Percentiles rank a stretch among this genome's conserved stretches.
Evolutionary conservation across 1,139 yeast species (phyloP).

Genomic region (Yarrowia galli): DNA sequence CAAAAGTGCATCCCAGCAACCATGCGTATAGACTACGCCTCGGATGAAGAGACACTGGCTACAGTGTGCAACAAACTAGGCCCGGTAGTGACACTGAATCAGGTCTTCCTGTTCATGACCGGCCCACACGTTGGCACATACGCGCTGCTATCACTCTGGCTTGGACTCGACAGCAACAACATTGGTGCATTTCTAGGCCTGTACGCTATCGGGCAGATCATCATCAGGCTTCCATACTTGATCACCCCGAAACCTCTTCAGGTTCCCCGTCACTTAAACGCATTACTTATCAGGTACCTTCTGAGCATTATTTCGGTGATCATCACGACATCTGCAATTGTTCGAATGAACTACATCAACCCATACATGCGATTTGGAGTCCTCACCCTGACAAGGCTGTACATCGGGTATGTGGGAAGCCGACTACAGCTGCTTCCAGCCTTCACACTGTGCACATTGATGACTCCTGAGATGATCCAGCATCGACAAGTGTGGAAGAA

Average conservation of each 20-base stretch:
- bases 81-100: slow-evolving; percentile 4
- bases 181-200: not conserved
- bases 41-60: slow-evolving; percentile 21
- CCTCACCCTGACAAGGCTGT: slow-evolving; percentile 8
- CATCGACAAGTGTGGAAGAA: slow-evolving; percentile 20
- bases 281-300: not conserved
- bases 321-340: slow-evolving; percentile 23
- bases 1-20: not conserved
- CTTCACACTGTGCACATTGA: slow-evolving; percentile 9
- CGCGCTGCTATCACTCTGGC: slow-evolving; percentile 14
- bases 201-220: slow-evolving; percentile 7
- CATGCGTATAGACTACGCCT: slow-evolving; percentile 15
- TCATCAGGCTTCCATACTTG: slow-evolving; percentile 21
- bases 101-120: slow-evolving; percentile 24
- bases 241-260: slow-evolving; percentile 8
- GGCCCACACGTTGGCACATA: slow-evolving; percentile 21
- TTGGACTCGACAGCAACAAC: not conserved
- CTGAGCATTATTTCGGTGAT: not conserved
- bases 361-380: slow-evolving; percentile 10
- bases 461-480: slow-evolving; percentile 23
- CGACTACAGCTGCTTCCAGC: slow-evolving; percentile 12
- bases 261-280: slow-evolving; percentile 7
- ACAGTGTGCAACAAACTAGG: not conserved
- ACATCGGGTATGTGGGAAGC: slow-evolving; percentile 24
- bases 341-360: slow-evolving; percentile 17